Conservation (phyloP, 1,284 basidiomycete genomes). For the Heterobasidion annosum region DNA sequence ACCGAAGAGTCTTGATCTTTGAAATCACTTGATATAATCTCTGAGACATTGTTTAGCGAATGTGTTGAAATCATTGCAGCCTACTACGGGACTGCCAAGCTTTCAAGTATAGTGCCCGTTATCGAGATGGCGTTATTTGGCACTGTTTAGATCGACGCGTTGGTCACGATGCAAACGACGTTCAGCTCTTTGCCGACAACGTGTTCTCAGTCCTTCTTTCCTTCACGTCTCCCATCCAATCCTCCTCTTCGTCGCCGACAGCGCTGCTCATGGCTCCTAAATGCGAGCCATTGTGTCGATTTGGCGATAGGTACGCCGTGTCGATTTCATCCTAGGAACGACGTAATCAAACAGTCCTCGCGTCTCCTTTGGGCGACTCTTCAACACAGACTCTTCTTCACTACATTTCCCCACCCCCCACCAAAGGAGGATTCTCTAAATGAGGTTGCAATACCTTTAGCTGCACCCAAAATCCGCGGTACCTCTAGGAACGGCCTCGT, state of each 20-base stretch:
- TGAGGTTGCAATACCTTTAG: constrained; percentile 35
- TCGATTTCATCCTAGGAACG: not conserved
- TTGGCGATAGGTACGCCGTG: constrained; percentile 54
- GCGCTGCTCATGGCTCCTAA: constrained; percentile 32
- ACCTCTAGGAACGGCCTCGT: constrained; percentile 48
- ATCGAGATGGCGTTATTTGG: constrained; percentile 7
- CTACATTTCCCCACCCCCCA: constrained; percentile 66
- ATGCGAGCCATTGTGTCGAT: constrained; percentile 70
- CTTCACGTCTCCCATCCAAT: not conserved
- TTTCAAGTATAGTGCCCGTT: not conserved
- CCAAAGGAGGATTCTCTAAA: constrained; percentile 60
- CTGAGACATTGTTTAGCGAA: no score
- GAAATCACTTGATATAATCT: no score
- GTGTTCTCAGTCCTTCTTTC: constrained; percentile 4
- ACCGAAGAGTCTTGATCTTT: no score
- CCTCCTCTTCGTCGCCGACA: constrained; percentile 1
- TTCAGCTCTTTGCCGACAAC: constrained; percentile 1
- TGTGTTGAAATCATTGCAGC: no score
- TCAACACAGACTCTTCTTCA: constrained; percentile 69
- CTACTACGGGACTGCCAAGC: no score
- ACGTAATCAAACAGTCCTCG: not conserved
- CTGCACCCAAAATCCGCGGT: constrained; percentile 50
- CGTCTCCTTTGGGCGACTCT: no score
- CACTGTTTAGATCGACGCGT: constrained; percentile 2
- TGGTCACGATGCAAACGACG: not conserved